phyloP scores from a whole-genome alignment of 164 flowering plant genomes.

The Chloranthus sessilifolius region DNA sequence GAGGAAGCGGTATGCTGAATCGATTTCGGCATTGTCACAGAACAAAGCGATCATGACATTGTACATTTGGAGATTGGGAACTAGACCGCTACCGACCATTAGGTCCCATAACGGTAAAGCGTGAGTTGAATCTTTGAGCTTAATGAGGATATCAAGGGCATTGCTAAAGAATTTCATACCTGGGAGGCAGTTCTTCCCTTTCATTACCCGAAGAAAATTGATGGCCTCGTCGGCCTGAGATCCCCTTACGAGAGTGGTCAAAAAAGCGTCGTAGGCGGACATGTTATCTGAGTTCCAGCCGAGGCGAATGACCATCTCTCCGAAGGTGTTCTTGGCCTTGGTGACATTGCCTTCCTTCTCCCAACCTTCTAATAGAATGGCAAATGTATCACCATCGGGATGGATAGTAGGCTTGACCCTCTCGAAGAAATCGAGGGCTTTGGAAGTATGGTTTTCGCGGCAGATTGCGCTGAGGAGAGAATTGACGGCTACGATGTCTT shows the following conservation, averaged over 20 bases:
- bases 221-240: conserved; percentile 47
- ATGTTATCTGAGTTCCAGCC: conserved; percentile 63
- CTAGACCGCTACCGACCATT: conserved; percentile 55
- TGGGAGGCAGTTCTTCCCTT: conserved; percentile 57
- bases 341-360: conserved; percentile 65
- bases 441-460: conserved; percentile 32
- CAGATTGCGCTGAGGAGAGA: conserved; percentile 69
- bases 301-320: conserved; percentile 65
- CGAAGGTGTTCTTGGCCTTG: conserved; percentile 61
- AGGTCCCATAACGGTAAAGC: conserved; percentile 56
- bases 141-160: conserved; percentile 57
- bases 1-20: conserved; percentile 42
- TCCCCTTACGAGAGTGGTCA: conserved; percentile 53
- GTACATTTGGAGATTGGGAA: conserved; percentile 62
- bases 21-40: conserved; percentile 41
- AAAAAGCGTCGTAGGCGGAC: conserved; percentile 59
- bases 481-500: conserved; percentile 67
- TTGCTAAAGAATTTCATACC: conserved; percentile 72
- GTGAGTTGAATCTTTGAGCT: conserved; percentile 36
- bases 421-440: conserved; percentile 55
- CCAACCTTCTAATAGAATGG: conserved; percentile 73
- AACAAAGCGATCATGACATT: conserved; percentile 56
- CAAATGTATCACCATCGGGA: conserved; percentile 57
- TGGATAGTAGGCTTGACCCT: conserved; percentile 42
- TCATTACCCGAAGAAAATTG: conserved; percentile 59